phyloP scores from a whole-genome alignment of 2,329 filamentous ascomycete species.

The Fusarium sp. region DNA sequence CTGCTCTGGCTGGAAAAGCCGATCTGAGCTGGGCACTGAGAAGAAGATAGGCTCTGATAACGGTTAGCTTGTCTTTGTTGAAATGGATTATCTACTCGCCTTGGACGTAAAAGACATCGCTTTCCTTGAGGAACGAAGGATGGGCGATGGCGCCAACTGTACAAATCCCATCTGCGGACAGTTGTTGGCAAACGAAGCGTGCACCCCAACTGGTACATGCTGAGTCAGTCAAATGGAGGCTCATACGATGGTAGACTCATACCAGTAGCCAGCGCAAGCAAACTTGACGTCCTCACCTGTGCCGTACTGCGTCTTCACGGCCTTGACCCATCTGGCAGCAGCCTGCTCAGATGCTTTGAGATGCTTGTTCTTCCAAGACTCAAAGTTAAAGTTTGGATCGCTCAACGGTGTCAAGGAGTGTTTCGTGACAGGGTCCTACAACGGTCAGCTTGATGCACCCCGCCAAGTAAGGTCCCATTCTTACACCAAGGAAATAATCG shows the following conservation, averaged over 20 bases:
- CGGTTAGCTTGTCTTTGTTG: background rate
- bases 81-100: background rate
- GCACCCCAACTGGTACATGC: background rate
- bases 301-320: background rate
- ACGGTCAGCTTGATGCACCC: fast-evolving
- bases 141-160: background rate
- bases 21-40: background rate
- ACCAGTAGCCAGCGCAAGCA: background rate
- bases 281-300: background rate
- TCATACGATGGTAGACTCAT: fast-evolving
- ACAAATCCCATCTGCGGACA: background rate
- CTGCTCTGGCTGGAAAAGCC: background rate
- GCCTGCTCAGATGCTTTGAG: background rate
- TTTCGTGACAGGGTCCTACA: background rate
- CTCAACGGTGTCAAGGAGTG: background rate
- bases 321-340: background rate
- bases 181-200: background rate
- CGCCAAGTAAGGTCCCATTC: fast-evolving
- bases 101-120: background rate
- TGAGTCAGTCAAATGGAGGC: background rate
- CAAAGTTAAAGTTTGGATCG: background rate
- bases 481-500: background rate
- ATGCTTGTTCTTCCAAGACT: background rate
- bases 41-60: background rate
- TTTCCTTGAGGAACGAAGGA: background rate